These are phyloP conservation scores for Colletotrichum endophyticum DNA, from an alignment of 2,329 filamentous ascomycete species.

Conservation along the genomic window DNA sequence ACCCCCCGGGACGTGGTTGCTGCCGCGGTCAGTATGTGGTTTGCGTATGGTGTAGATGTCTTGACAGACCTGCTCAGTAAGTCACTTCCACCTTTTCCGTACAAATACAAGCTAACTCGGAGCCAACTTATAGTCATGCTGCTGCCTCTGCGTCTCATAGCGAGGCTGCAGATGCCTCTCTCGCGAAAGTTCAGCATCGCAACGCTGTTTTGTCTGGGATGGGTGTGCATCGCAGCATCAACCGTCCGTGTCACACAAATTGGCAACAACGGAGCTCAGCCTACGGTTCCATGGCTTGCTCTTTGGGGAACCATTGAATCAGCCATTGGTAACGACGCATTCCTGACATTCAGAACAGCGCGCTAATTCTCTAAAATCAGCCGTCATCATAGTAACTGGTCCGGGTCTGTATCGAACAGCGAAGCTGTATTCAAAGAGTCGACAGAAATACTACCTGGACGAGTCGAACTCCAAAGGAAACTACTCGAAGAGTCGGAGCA, in stretches of 20 bases:
- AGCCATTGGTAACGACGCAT: background rate
- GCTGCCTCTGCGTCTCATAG: slow-evolving; percentile 11
- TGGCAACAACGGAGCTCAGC: background rate
- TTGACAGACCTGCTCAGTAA: slow-evolving; percentile 19
- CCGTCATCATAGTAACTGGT: background rate
- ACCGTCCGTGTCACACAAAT: slow-evolving; percentile 17
- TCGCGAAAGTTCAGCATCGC: slow-evolving; percentile 19
- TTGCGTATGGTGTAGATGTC: slow-evolving; percentile 17
- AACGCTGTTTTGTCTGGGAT: slow-evolving; percentile 20
- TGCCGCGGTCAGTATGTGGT: slow-evolving; percentile 20
- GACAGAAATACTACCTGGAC: background rate
- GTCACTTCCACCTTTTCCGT: background rate
- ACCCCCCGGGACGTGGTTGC: slow-evolving; percentile 16
- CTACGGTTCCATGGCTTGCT: background rate
- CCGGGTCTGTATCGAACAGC: background rate
- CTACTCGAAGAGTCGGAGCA: background rate
- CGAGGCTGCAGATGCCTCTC: slow-evolving; percentile 15
- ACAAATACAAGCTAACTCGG: background rate
- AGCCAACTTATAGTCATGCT: background rate
- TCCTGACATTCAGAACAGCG: no score
- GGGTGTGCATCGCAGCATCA: slow-evolving; percentile 20
- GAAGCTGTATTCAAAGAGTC: background rate
- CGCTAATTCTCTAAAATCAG: background rate
- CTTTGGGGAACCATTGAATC: background rate
- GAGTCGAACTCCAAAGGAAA: background rate